Evolutionary conservation across 2,329 filamentous ascomycete species (phyloP), one percentile per base, ranked within the genome.

Genomic region (Colletotrichum camelliae): DNA sequence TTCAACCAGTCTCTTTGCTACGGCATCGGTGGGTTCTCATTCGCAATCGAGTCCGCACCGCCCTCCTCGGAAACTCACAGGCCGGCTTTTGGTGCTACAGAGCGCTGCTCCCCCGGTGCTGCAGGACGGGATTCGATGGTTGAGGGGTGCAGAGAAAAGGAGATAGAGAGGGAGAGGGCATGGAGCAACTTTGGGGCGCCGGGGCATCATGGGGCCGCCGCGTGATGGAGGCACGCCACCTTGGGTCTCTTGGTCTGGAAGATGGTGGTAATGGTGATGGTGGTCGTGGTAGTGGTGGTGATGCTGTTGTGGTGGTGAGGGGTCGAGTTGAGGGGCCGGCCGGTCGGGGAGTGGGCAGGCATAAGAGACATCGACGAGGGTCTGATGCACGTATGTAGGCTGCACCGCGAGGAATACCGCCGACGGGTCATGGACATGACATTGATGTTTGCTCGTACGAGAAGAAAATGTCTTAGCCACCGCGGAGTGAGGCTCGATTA

Each of bases 181-280:
- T 43, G 39, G 33, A 55, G 60, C 24, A 66, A 27, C 43, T 58
- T 43, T 31, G 12, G 15, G 6, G 9, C 62, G 35, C 15, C 52
- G 37, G 67, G 60, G 72, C 39, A 75, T 72, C 72, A 75, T 67
- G 72, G 62, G 72, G 62, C 62, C 61, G 37, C 33, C 72, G 55
- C 61, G 70, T 73, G 70, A 75, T 75, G 73, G 73, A 64, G 62
- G 69, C 73, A 75, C 70, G 57, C 73, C 70, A 73, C 73, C 73
- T 37, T 13, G 33, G 37, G 24, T 24, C 33, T 62, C 57, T 57
- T 52, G 69, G 31, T 31, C 37, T 29, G 43, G 43, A 39, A 48
- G 39, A 37, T 67, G 60, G 60, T 62, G 39, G 48, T 66, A 61
- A 66, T 39, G 39, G 57, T 52, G 52, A 48, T 67, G 39, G 48